Evolutionary conservation across 78 protist genomes (phyloP).

Genomic region (Paratrimastix pyriformis): DNA sequence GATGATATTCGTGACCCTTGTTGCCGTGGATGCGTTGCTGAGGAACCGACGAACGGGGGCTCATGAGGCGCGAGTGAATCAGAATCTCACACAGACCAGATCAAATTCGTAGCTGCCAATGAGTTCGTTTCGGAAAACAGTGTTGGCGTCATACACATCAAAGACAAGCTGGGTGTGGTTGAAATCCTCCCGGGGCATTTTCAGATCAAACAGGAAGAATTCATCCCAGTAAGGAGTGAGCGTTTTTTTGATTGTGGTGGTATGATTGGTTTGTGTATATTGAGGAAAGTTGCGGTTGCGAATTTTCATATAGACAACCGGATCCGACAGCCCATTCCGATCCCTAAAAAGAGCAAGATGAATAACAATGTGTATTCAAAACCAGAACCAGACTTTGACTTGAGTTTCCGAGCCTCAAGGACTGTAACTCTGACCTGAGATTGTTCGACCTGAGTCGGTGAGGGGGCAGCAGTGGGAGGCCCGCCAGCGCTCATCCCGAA

Average conservation of each 20-base stretch:
- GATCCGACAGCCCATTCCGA: slow-evolving; percentile 18
- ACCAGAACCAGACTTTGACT: slow-evolving; percentile 9
- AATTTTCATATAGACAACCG: background rate
- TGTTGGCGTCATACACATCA: slow-evolving; percentile 25
- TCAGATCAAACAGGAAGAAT: background rate
- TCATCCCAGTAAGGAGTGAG: background rate
- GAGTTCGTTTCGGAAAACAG: slow-evolving; percentile 24
- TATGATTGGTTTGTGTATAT: background rate
- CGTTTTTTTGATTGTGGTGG: slow-evolving; percentile 15
- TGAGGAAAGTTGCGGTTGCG: too few relatives aligned
- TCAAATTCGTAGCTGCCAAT: slow-evolving; percentile 32
- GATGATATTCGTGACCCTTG: slow-evolving; percentile 3
- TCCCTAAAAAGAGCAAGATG: background rate
- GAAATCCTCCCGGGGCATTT: slow-evolving; percentile 12
- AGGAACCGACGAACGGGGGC: too few relatives aligned
- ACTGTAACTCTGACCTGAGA: background rate
- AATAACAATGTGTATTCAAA: background rate
- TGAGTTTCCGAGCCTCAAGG: slow-evolving; percentile 17
- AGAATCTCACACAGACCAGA: slow-evolving; percentile 6
- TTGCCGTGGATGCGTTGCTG: background rate
- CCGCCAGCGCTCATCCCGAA: too few relatives aligned
- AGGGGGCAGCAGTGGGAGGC: too few relatives aligned
- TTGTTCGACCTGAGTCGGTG: too few relatives aligned
- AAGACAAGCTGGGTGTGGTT: background rate
- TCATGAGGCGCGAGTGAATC: background rate